Base-by-base conservation (phyloP, 192 early-diverging fungal genomes). In the Mortierella hygrophila region DNA sequence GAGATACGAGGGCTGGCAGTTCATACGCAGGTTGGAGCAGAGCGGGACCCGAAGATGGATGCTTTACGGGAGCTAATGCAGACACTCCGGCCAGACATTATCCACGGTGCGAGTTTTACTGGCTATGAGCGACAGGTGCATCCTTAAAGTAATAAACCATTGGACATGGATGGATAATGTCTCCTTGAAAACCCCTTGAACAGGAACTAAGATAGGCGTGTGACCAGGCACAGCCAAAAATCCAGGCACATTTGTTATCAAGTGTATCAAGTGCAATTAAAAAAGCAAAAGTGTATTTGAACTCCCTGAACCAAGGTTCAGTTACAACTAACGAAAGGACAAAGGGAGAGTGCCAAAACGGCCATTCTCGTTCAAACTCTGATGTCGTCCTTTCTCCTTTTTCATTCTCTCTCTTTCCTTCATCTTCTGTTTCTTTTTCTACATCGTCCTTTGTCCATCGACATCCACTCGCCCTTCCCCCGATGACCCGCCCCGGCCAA, bases 291-390 rank as follows among this genome's bases (percentile, higher is more conserved):
- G 35, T 35, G 35, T 35, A 35, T 46, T 46, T 46, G 49, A 52
- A 52, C 49, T 21, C 49, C 49, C 49, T 52, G 49, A 52, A 52
- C 16, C 49, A 52, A 52, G 16, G 49, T 52, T 52, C 49, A 52
- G 18, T 21, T 7, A 11, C n/a, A 23, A 65, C 60, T 8, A 32
- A 65, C n/a, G 10, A 65, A 26, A 65, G 11, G 9, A 10, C 23
- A 26, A 6, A 15, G 26, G 29, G 60, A 60, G n/a, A 60, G 57
- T n/a, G 57, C 60, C 60, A 65, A 65, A 65, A 65, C 60, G 60
- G 60, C 60, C 60, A 65, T 57, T 57, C 49, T 52, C 55, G n/a
- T 57, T 57, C 55, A 57, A 57, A 57, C 55, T 57, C 23, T 57
- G 55, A 57, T 57, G 55, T 57, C 55, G 55, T 57, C n/a, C 21